Evolutionary conservation across 177 flowering plant genomes (phyloP), one percentile per base, ranked within the genome.

Genomic region (Vitis hybrid): DNA sequence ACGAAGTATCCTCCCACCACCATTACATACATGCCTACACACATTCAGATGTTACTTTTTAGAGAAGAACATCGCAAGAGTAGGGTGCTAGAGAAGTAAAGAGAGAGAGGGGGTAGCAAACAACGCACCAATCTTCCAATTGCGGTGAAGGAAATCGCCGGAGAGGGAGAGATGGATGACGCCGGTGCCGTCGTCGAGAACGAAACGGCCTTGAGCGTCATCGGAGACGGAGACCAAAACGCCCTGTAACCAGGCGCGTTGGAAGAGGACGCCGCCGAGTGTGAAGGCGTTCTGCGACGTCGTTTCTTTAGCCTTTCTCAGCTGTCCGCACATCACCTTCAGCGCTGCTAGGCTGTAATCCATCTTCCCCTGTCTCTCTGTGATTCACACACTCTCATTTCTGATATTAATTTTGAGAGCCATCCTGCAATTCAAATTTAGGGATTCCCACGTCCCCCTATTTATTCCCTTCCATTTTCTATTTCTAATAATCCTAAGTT

Each of bases 241-340:
- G 70, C 98, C 98, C 96, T 91, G 96, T 55, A 94, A 60, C 99
- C 99, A 95, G 50, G 88, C 97, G 67, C 97, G 90, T 77, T 95
- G 99, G 84, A 95, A 95, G 78, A 95, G 90, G 50, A 91, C 82
- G 77, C 86, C 86, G 67, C 81, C 79, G 66, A 87, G 79, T 34
- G 85, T 79, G 79, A 84, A 57, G 70, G 86, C 77, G 66, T 87
- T 76, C 19, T 82, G 81, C 0, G 88, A 74, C 22, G 87, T 49
- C 15, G 83, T 70, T 48, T 76, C 78, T 10, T 57, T 70, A 11
- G 90, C 93, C 51, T 83, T 50, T 65, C 79, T 84, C 57, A 95
- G 84, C 67, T 93, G 96, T 14, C 58, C 71, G 72, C 89, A 81
- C 65, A 85, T 63, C 19, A 94, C 77, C 83, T 94, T 94, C 80